Evolutionary conservation across 345 rosid species (phyloP).

Genomic region (Cardamine chenopodiifolia): DNA sequence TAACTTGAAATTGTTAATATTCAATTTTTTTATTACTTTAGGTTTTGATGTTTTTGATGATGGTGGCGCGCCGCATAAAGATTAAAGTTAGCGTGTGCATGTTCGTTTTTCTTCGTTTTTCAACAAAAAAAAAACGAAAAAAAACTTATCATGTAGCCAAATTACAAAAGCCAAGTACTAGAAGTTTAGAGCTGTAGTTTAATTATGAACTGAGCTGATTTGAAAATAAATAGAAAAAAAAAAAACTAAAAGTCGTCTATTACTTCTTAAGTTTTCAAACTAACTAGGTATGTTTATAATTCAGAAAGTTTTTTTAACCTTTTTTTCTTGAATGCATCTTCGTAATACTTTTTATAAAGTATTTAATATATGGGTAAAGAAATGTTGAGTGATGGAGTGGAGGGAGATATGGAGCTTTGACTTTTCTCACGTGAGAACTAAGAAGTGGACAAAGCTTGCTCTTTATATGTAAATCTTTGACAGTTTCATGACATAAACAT

Average conservation of each 20-base stretch:
- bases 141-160: slow-evolving; percentile 1
- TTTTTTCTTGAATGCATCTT: slow-evolving; percentile 17
- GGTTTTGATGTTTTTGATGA: slow-evolving; percentile 30
- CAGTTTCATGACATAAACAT: slow-evolving; percentile 28
- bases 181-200: slow-evolving; percentile 4
- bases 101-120: slow-evolving; percentile 1
- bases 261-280: background rate
- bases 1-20: background rate
- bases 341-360: background rate
- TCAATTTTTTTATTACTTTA: slow-evolving; percentile 3
- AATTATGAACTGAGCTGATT: background rate
- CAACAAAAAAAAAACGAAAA: slow-evolving; percentile 8
- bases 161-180: background rate
- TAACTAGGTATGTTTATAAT: background rate
- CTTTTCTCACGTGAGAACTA: slow-evolving; percentile 36
- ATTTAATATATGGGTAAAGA: background rate
- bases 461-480: slow-evolving; percentile 28
- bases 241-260: slow-evolving; percentile 12
- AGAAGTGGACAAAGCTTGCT: slow-evolving; percentile 10
- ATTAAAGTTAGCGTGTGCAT: slow-evolving; percentile 32
- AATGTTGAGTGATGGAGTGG: slow-evolving; percentile 14
- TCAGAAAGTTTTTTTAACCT: background rate
- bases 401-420: slow-evolving; percentile 35
- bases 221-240: background rate
- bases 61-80: slow-evolving; percentile 40